These are phyloP conservation scores for Fusarium secorum DNA, from an alignment of 2,329 filamentous ascomycete species.

Conservation along the genomic window DNA sequence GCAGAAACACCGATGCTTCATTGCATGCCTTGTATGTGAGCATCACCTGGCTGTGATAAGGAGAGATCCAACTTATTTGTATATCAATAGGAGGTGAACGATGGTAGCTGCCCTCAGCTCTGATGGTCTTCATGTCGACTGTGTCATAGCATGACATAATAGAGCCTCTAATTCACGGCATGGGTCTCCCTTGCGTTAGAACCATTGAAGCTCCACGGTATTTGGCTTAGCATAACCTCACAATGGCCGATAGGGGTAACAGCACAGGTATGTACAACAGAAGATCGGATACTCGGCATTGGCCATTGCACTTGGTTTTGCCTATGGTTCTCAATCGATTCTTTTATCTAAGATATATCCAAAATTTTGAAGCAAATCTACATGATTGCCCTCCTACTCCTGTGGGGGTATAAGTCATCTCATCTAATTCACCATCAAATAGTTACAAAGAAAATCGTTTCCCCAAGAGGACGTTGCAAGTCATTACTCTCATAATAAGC, in stretches of 20 bases:
- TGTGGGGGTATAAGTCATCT: conserved; percentile 44
- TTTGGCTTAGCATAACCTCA: neutral
- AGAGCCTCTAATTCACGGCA: neutral
- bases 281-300: neutral
- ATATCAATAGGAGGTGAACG: neutral
- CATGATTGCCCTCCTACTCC: conserved; percentile 40
- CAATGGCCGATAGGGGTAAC: neutral
- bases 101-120: neutral
- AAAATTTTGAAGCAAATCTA: conserved; percentile 31
- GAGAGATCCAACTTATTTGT: neutral
- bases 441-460: conserved; percentile 42
- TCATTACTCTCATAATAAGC: conserved; percentile 39
- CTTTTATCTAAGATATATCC: conserved; percentile 37
- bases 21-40: neutral
- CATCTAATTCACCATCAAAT: conserved; percentile 43
- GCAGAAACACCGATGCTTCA: conserved; percentile 16
- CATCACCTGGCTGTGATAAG: neutral
- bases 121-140: neutral
- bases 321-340: conserved; percentile 9
- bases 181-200: neutral
- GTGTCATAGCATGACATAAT: neutral
- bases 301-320: neutral
- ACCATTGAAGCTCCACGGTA: neutral
- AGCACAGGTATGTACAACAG: neutral
- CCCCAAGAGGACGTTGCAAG: conserved; percentile 41